A percentile compares a stretch with the other conserved stretches of the same genome.
Conservation (phyloP, 1,284 basidiomycete genomes). For the Sporisorium reilianum region DNA sequence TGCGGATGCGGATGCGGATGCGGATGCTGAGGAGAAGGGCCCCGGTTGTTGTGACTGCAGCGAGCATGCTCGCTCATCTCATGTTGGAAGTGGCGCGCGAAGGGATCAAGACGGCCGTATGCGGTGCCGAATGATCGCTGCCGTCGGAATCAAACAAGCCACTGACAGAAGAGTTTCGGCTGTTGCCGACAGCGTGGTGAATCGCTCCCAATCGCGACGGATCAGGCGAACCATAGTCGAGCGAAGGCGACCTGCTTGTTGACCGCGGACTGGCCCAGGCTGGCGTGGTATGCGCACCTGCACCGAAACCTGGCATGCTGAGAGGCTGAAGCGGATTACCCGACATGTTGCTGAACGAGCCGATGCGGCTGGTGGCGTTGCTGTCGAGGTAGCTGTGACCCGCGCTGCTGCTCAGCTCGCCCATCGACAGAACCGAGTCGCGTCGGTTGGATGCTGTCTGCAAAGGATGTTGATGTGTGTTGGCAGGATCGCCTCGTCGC, state of each 20-base stretch:
- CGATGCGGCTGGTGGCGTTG: constrained; percentile 44
- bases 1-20: neutral
- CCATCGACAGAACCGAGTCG: constrained; percentile 28
- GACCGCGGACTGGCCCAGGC: constrained; percentile 37
- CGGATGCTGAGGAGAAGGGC: neutral
- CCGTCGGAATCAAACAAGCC: constrained; percentile 39
- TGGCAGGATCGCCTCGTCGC: constrained; percentile 20
- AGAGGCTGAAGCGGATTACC: constrained; percentile 41
- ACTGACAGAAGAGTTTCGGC: constrained; percentile 32
- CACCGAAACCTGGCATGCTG: constrained; percentile 17
- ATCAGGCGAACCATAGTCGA: constrained; percentile 24
- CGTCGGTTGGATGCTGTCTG: constrained; percentile 18
- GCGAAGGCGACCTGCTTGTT: constrained; percentile 26
- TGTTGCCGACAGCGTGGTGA: constrained; percentile 2
- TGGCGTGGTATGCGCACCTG: constrained; percentile 7
- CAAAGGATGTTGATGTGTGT: constrained; percentile 31
- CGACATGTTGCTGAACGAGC: constrained; percentile 40
- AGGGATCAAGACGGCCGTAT: constrained; percentile 26
- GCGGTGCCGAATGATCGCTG: constrained; percentile 30
- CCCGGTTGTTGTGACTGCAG: neutral
- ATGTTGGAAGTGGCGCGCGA: constrained; percentile 16
- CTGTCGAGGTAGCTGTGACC: constrained; percentile 37
- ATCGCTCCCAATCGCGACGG: constrained; percentile 13
- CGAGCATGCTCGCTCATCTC: constrained; percentile 4
- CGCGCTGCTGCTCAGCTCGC: constrained; percentile 41